phyloP scores from a whole-genome alignment of 768 basidiomycete species.

The Lactifluus pinguis region DNA sequence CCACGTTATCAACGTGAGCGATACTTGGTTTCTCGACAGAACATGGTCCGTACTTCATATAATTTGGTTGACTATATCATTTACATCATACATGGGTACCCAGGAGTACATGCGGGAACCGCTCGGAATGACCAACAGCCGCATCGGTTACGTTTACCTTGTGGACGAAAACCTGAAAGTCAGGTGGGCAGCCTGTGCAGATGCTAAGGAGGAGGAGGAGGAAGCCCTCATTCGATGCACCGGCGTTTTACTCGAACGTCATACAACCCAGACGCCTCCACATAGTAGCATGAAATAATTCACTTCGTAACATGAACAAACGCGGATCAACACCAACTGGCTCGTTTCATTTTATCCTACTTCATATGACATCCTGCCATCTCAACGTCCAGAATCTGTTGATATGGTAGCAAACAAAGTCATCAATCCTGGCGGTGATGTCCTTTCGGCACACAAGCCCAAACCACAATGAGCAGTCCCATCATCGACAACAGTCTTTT shows the following conservation, averaged over 20 bases:
- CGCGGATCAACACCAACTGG: not conserved
- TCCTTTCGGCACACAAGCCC: slow-evolving; percentile 33
- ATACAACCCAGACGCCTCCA: slow-evolving; percentile 25
- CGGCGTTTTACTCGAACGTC: slow-evolving; percentile 55
- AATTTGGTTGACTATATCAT: not conserved
- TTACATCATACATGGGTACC: not conserved
- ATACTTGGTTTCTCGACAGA: slow-evolving; percentile 75
- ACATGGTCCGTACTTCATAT: slow-evolving; percentile 45
- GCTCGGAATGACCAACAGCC: slow-evolving; percentile 81
- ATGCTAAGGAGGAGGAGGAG: slow-evolving; percentile 67
- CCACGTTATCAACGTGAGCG: slow-evolving; percentile 56
- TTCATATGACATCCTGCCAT: not conserved
- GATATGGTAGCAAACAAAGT: not conserved
- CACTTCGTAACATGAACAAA: not conserved
- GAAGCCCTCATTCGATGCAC: slow-evolving; percentile 60
- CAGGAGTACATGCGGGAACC: slow-evolving; percentile 63
- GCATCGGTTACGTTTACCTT: slow-evolving; percentile 87
- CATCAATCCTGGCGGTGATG: slow-evolving; percentile 9
- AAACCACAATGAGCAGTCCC: slow-evolving; percentile 33
- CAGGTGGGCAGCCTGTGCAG: slow-evolving; percentile 88
- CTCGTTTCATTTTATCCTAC: not conserved
- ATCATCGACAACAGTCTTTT: slow-evolving; percentile 34
- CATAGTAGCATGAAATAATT: not conserved
- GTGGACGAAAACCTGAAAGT: slow-evolving; percentile 79
- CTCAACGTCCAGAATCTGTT: not conserved